Base-by-base conservation (phyloP, 1,284 basidiomycete genomes). In the Sporisorium graminicola region DNA sequence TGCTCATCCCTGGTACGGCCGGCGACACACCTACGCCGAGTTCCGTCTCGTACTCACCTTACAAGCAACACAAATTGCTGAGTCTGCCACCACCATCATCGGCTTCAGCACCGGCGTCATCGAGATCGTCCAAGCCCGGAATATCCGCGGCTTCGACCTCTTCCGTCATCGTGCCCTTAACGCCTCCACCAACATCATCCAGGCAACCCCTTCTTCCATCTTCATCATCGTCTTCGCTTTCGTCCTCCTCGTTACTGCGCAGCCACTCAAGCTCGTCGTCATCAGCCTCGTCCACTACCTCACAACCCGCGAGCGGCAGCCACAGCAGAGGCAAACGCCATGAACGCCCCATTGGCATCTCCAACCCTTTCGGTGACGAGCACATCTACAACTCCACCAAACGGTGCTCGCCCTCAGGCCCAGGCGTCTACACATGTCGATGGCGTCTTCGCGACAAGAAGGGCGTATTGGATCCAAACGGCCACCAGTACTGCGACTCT, bases 401-500 rank as follows among this genome's bases (percentile, higher is more conserved):
- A 14, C 65, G 65, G 0, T 13, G 33, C 16, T 29, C 65, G 1
- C 65, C 57, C 26, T 29, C 26, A 0, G 54, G 40, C 13, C 61
- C 55, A 18, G 49, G 22, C 5, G 20, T 46, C 10, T 73, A 67
- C 54, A 6, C 24, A 2, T 73, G 70, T 26, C 55, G 37, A 47
- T 71, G 69, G 70, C 65, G 70, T 0, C 20, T 64, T 2, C 55
- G 65, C 6, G 70, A 73, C 53, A 66, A 67, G 54, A 67, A 64
- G 37, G 57, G 53, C 20, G 27, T 73, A 1, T 24, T 64, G 8
- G 65, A 64, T 14, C 31, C 53, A 13, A 57, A 44, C 20, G 59
- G 65, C 4, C 63, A 65, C 20, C 40, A 31, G 3, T 71, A 35
- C 31, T 73, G 70, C 37, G n/a, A 50, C 29, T 40, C 46, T 27